These are phyloP conservation scores for Luffa acutangula DNA, from an alignment of 306 rosid species.

Conservation along the genomic window DNA sequence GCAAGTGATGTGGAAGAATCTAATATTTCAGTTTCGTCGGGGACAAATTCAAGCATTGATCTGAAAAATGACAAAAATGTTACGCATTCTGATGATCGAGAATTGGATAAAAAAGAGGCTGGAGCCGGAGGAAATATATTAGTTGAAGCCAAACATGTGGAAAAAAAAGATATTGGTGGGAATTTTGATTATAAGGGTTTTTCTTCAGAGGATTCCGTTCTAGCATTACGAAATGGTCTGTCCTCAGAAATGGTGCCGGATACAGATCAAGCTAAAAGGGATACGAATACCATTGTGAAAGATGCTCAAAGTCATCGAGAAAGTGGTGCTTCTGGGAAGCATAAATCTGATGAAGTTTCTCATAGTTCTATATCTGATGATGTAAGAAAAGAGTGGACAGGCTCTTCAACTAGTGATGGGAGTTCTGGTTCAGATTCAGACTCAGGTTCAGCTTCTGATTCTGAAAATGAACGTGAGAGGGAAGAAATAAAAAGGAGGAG, in stretches of 20 bases:
- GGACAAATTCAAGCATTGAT: slow-evolving; percentile 32
- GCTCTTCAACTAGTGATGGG: slow-evolving; percentile 44
- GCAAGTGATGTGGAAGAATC: slow-evolving; percentile 51
- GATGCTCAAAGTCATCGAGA: slow-evolving; percentile 25
- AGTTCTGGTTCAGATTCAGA: slow-evolving; percentile 69
- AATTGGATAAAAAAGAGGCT: slow-evolving; percentile 18
- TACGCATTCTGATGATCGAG: slow-evolving; percentile 20
- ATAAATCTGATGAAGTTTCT: slow-evolving; percentile 24
- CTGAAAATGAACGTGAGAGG: slow-evolving; percentile 73
- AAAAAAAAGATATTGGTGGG: slow-evolving; percentile 23
- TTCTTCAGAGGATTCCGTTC: slow-evolving; percentile 23
- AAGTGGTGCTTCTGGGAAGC: slow-evolving; percentile 33
- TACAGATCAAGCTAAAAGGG: slow-evolving; percentile 22
- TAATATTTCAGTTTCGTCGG: slow-evolving; percentile 29
- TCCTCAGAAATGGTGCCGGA: slow-evolving; percentile 12
- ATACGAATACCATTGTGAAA: slow-evolving; percentile 22
- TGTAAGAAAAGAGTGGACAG: slow-evolving; percentile 25
- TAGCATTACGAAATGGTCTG: slow-evolving; percentile 7
- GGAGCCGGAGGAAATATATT: slow-evolving; percentile 24
- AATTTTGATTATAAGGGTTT: slow-evolving; percentile 17
- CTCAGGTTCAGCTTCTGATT: slow-evolving; percentile 69
- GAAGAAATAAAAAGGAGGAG: slow-evolving; percentile 69
- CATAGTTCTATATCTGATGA: slow-evolving; percentile 50
- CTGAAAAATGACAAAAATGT: slow-evolving; percentile 24
- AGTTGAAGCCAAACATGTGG: slow-evolving; percentile 22